These are phyloP conservation scores for Botrytis medusae DNA, from an alignment of 2,329 filamentous ascomycete species.

Conservation along the genomic window DNA sequence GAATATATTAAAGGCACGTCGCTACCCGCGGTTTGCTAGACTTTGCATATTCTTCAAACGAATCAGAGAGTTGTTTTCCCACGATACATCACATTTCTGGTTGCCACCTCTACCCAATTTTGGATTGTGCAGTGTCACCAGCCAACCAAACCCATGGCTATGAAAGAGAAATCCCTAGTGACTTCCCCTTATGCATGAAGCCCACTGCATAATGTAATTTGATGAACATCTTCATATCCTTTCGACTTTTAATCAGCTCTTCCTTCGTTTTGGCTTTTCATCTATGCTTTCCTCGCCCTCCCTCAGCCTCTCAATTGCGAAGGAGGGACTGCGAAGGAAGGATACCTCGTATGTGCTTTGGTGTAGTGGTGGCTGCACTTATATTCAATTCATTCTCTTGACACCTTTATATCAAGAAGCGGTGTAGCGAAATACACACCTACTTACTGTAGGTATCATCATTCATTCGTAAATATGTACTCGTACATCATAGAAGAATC, in stretches of 20 bases:
- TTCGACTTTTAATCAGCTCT: not conserved
- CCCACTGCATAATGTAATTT: not conserved
- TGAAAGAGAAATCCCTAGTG: not conserved
- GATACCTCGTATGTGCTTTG: not conserved
- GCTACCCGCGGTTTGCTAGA: constrained; percentile 16
- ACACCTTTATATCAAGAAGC: not conserved
- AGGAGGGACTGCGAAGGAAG: not conserved
- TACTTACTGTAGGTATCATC: not conserved
- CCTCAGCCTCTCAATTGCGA: not conserved
- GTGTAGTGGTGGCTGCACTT: not conserved
- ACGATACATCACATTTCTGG: constrained; percentile 1
- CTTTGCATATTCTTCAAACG: constrained; percentile 12
- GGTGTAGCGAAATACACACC: not conserved
- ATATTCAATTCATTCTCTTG: not conserved
- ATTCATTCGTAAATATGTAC: not conserved
- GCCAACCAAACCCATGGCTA: constrained; percentile 18
- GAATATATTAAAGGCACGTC: constrained; percentile 3
- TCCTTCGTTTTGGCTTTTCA: too few species aligned
- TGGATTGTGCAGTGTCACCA: not conserved
- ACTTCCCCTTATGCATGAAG: not conserved
- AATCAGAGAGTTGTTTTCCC: constrained; percentile 8
- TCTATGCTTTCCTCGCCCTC: not conserved
- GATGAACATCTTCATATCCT: not conserved
- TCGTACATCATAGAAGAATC: not conserved
- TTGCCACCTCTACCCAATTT: constrained; percentile 11